Conservation (phyloP, 1,284 basidiomycete genomes). For the Cryptococcus hybrid region DNA sequence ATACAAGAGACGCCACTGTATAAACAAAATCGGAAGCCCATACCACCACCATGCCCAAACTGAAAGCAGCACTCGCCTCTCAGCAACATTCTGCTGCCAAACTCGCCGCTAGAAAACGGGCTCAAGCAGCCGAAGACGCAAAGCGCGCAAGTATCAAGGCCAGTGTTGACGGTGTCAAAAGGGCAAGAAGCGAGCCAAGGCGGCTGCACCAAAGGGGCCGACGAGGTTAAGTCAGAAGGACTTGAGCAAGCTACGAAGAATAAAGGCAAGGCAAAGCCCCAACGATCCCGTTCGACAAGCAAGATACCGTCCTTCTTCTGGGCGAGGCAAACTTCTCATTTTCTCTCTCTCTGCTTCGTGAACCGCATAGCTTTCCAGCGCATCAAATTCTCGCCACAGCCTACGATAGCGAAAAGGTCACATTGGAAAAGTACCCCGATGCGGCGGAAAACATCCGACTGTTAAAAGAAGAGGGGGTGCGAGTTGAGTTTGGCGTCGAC, state of each 20-base stretch:
- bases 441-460: constrained; percentile 61
- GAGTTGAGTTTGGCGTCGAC: constrained; percentile 81
- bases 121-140: constrained; percentile 12
- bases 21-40: no score
- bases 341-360: constrained; percentile 67
- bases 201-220: neutral
- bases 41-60: constrained; percentile 8
- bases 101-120: constrained; percentile 15
- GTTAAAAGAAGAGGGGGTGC: constrained; percentile 62
- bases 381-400: constrained; percentile 79
- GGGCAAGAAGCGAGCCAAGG: constrained; percentile 19
- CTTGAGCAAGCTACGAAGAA: neutral
- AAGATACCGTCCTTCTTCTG: constrained; percentile 79
- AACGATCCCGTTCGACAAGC: constrained; percentile 65
- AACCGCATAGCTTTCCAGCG: constrained; percentile 60
- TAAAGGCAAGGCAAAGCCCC: constrained; percentile 58
- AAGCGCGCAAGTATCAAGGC: constrained; percentile 14
- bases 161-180: constrained; percentile 22
- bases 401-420: constrained; percentile 76
- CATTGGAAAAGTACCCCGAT: constrained; percentile 82
- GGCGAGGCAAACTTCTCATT: constrained; percentile 98
- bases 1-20: no score
- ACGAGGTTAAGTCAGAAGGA: neutral
- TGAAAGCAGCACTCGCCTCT: constrained; percentile 29
- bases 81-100: constrained; percentile 22